Evolutionary conservation across 306 rosid genomes (phyloP).

Genomic region (Citrullus amarus): DNA sequence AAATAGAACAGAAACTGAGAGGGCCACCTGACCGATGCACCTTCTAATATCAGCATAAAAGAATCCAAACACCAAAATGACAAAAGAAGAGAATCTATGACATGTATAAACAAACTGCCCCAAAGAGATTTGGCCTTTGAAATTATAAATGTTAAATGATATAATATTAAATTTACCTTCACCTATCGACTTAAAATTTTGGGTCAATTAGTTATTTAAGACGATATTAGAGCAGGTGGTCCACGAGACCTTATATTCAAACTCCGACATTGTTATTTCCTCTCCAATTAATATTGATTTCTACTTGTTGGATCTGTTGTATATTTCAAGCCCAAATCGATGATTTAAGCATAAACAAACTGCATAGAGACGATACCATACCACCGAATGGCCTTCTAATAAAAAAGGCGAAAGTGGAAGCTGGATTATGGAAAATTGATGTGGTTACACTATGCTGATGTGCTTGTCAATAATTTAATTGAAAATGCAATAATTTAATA

Average conservation of each 20-base stretch:
- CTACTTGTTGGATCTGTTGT: too few species aligned
- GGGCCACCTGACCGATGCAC: neutral
- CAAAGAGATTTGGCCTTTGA: conserved; percentile 2
- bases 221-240: too few species aligned
- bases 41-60: neutral
- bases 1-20: neutral
- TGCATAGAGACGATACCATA: neutral
- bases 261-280: too few species aligned
- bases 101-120: conserved; percentile 1
- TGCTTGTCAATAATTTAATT: neutral
- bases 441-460: neutral
- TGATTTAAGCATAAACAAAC: too few species aligned
- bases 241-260: too few species aligned
- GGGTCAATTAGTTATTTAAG: too few species aligned
- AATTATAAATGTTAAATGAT: neutral
- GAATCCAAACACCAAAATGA: neutral
- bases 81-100: conserved; percentile 3
- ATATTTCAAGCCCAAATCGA: too few species aligned
- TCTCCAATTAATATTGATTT: too few species aligned
- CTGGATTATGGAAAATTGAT: neutral
- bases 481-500: neutral
- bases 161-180: too few species aligned
- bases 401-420: neutral
- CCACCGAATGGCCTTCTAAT: neutral
- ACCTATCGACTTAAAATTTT: too few species aligned